Evolutionary conservation across 306 rosid genomes (phyloP), one percentile per base, ranked within the genome.

Genomic region (Pterocarpus santalinus): DNA sequence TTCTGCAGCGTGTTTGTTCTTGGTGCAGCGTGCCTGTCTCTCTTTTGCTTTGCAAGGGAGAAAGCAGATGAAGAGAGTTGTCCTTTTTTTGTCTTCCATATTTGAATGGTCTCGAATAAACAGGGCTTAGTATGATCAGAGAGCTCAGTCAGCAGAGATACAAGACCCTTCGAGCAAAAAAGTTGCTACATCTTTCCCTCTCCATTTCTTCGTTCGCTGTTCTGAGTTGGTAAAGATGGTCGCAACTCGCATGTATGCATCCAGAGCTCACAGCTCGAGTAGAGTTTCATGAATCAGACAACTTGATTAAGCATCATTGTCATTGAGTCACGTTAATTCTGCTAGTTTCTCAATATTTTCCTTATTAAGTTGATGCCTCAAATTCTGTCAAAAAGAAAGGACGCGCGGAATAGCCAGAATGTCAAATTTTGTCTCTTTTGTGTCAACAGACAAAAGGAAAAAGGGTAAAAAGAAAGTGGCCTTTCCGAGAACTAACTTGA

Each of bases 11-110:
- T 11, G 53, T 47, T 9, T 9, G 15, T 47, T 47, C n/a, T 77
- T 39, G n/a, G 80, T 63, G 80, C 51, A 34, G 73, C n/a, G 64
- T 47, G 16, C 65, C 43, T 36, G 32, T 43, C 62, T 44, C 49
- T 13, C 14, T 47, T 81, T 81, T 65, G 55, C 14, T 49, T 13
- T 66, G 13, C 68, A 47, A 41, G 41, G 28, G 28, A 22, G 28
- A 22, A 22, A 22, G 28, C 28, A 41, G 73, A 62, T 5, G 14
- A 74, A 51, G 41, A 76, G 53, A 57, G 1, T 53, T 34, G 32
- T 30, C 4, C 34, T 39, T 30, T 35, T 80, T 15, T 52, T 13
- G 10, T 52, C 14, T 52, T 17, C 58, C 52, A 30, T 46, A 30
- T 17, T 65, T 17, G 22, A 65, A 10, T 15, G 55, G 39, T 47